These are phyloP conservation scores for Tetrastigma voinierianum DNA, from an alignment of 164 flowering plant species.

Conservation along the genomic window DNA sequence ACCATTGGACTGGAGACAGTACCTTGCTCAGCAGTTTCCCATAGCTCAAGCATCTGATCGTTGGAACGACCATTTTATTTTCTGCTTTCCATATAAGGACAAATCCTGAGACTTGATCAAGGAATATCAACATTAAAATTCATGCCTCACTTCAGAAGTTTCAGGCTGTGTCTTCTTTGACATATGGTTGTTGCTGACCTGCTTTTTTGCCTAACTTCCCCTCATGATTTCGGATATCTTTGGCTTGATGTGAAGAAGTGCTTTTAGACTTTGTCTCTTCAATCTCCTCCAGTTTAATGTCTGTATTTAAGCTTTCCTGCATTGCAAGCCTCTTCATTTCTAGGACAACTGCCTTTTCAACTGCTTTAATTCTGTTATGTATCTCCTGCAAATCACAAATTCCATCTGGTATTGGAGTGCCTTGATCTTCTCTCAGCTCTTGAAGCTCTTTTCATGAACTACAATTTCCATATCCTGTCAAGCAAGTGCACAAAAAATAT, in stretches of 20 bases:
- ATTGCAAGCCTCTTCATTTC: no score
- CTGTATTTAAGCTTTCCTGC: no score
- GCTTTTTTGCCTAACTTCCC: conserved; percentile 8
- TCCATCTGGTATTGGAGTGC: conserved; percentile 17
- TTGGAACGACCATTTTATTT: conserved; percentile 29
- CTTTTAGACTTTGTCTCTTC: conserved; percentile 32
- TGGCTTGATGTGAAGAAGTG: conserved; percentile 27
- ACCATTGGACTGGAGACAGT: conserved; percentile 10
- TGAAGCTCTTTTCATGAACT: conserved; percentile 10
- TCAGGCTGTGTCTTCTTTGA: conserved; percentile 27
- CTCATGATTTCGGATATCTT: conserved; percentile 17
- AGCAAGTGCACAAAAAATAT: not conserved
- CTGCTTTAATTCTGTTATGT: no score
- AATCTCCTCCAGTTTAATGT: conserved; percentile 33
- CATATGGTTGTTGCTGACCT: conserved; percentile 14
- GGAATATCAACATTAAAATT: conserved; percentile 72
- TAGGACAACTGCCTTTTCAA: no score
- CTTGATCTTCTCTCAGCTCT: conserved; percentile 18
- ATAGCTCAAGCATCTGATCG: conserved; percentile 69
- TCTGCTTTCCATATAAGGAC: conserved; percentile 31
- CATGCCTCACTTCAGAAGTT: conserved; percentile 27
- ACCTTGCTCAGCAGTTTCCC: conserved; percentile 61
- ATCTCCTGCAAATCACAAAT: conserved; percentile 21
- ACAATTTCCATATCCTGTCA: conserved; percentile 27
- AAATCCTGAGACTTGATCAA: conserved; percentile 63